These are phyloP conservation scores for Aspergillus caelatus DNA, from an alignment of 2,329 filamentous ascomycete species.

Conservation along the genomic window DNA sequence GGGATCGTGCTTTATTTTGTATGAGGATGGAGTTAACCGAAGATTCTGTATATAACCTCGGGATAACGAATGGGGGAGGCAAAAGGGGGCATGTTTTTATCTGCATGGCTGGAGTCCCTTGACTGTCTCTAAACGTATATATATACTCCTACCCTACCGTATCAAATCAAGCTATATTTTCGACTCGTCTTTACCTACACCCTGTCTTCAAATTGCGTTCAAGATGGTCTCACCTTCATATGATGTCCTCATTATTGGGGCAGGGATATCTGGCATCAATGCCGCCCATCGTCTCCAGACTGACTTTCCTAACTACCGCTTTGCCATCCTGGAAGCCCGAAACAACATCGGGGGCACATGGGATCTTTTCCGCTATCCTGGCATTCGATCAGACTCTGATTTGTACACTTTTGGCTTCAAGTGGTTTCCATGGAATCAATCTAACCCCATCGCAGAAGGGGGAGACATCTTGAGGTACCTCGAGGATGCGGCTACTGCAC, in stretches of 20 bases:
- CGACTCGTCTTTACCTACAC: not conserved
- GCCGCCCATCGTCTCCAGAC: constrained; percentile 68
- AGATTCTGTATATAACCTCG: not conserved
- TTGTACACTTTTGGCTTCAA: constrained; percentile 65
- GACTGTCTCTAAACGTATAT: not conserved
- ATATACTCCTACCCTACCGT: not conserved
- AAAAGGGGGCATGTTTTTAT: not conserved
- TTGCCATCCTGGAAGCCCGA: constrained; percentile 69
- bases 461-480: constrained; percentile 58
- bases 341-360: constrained; percentile 72
- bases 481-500: constrained; percentile 47
- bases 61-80: not conserved
- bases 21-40: not conserved
- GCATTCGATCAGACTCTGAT: constrained; percentile 66
- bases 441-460: constrained; percentile 54
- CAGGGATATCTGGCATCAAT: constrained; percentile 75
- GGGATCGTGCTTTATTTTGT: not conserved
- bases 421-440: constrained; percentile 67
- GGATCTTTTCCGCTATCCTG: constrained; percentile 75
- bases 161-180: not conserved
- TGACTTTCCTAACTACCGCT: constrained; percentile 57
- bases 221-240: not conserved
- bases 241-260: constrained; percentile 68
- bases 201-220: too few species aligned
- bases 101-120: not conserved